Base-by-base conservation (phyloP, 2,329 filamentous ascomycete species). In the Verticillium zaregamsianum region DNA sequence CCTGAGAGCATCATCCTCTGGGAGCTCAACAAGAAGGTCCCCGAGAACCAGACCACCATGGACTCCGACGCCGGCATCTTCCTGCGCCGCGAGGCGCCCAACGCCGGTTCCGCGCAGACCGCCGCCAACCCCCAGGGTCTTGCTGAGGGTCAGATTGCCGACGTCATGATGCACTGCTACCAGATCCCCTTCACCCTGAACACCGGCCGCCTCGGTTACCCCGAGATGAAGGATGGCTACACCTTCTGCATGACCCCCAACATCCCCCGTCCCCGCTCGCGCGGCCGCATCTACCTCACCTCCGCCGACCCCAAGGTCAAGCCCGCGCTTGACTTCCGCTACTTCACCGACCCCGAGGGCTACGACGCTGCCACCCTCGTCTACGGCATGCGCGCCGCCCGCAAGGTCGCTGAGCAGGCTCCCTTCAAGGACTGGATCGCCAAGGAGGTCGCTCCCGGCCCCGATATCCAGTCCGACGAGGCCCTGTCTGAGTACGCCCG, bases 101-200 rank as follows among this genome's bases (percentile, higher is more conserved):
- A 93, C 71, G 90, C 91, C 2, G 85, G 82, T 3, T 85, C 85
- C 61, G 78, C 79, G 65, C 76, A 77, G 64, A 73, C 72, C 14
- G 74, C 78, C 7, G 81, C 82, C 65, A 83, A 81, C 66, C 80
- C 82, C 17, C 70, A 76, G n/a, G 76, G 73, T 6, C 71, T 84
- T 49, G 73, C 78, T 2, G 92, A 96, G 68, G 90, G 90, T 59
- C 85, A 90, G 64, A 88, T 91, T 61, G 90, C 90, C 66, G 93
- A 97, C 72, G 79, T 96, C 70, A 96, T 96, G 93, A 95, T 95
- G 90, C 92, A 96, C 80, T 96, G 92, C 84, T 96, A 96, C 81
- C 93, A 96, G 78, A 96, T 96, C 68, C 92, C 92, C 60, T 96
- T 96, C 78, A 91, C 89, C 65, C 86, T 93, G 68, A 96, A 96